Base-by-base conservation (phyloP, 208 protist genomes). In the Phytomonas sp. region DNA sequence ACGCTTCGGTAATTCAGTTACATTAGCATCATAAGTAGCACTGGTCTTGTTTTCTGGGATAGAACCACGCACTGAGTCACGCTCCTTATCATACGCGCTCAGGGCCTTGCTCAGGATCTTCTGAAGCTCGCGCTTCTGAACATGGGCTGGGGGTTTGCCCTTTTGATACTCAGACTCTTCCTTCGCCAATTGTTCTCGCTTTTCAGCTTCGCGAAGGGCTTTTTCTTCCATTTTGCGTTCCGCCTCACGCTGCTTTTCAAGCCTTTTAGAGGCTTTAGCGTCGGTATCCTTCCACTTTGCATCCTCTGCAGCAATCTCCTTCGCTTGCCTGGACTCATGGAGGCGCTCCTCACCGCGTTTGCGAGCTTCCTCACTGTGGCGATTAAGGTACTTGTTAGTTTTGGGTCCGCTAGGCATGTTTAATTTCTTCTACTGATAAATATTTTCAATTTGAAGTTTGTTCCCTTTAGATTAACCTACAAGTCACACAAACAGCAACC, bases 381-480 rank as follows among this genome's bases (percentile, higher is more conserved):
- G 88, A 67, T 96, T 94, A 63, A 77, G 79, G 74, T 72, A 95
- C 74, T 96, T 94, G 74, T 88, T 91, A 11, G 76, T 82, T 75
- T 93, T 93, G 28, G 88, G 81, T 37, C 87, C 89, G 60, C 89
- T 95, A n/a, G 89, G 89, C 89, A 95, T 95, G 60, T 40, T 71
- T 62, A 37, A 5, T 37, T 61, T 7, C 51, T n/a, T 31, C 0
- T 34, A 13, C n/a, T 33, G 0, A 60, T 59, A 65, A 60, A 2
- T 29, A n/a, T 17, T 66, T 73, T 13, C 34, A 34, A 34, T 67
- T 32, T 34, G 9, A 17, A 26, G 64, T 34, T 5, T 26, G 13
- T 46, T 68, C 66, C 7, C 23, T 8, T 34, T 64, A 60, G 9
- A 68, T 2, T n/a, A 65, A 65, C 61, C 37, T 65, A 68, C 30